These are phyloP conservation scores for Picea abies DNA, from an alignment of 83 land plant genomes.

Conservation along the genomic window DNA sequence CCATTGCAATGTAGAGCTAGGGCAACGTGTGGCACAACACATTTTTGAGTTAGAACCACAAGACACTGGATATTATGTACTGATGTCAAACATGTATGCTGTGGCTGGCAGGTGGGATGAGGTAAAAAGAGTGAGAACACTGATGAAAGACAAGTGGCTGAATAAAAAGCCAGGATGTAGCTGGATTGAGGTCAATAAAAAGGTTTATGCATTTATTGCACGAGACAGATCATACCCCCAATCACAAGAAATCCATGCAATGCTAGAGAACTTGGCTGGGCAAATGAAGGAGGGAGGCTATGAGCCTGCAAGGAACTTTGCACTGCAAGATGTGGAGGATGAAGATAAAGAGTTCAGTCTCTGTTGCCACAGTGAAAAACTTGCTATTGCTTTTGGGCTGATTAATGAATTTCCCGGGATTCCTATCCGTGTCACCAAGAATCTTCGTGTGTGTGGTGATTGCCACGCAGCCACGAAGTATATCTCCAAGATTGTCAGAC, in stretches of 20 bases:
- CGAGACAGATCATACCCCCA: constrained; percentile 25
- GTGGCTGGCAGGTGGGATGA: no score
- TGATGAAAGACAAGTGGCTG: no score
- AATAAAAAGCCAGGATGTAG: constrained; percentile 7
- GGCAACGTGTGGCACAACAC: no score
- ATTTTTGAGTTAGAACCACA: no score
- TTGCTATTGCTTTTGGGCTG: constrained; percentile 21
- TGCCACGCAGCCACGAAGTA: constrained; percentile 14
- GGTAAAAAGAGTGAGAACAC: no score
- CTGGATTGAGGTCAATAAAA: constrained; percentile 14
- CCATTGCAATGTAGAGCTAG: no score
- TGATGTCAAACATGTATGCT: no score
- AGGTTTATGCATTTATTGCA: constrained; percentile 12
- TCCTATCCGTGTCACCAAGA: constrained; percentile 18
- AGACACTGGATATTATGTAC: no score
- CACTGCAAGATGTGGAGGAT: constrained; percentile 17
- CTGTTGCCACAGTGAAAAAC: constrained; percentile 21
- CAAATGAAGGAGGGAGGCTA: constrained; percentile 25
- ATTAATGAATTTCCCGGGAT: constrained; percentile 6
- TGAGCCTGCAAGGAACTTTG: constrained; percentile 7
- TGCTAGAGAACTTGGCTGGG: background rate
- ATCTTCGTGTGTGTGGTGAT: constrained; percentile 23
- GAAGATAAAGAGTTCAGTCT: constrained; percentile 12
- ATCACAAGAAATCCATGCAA: constrained; percentile 19
- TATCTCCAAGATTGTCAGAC: constrained; percentile 7